Evolutionary conservation across 2,329 filamentous ascomycete species (phyloP), one percentile per base, ranked within the genome.

Genomic region (Sarocladium oryzae): DNA sequence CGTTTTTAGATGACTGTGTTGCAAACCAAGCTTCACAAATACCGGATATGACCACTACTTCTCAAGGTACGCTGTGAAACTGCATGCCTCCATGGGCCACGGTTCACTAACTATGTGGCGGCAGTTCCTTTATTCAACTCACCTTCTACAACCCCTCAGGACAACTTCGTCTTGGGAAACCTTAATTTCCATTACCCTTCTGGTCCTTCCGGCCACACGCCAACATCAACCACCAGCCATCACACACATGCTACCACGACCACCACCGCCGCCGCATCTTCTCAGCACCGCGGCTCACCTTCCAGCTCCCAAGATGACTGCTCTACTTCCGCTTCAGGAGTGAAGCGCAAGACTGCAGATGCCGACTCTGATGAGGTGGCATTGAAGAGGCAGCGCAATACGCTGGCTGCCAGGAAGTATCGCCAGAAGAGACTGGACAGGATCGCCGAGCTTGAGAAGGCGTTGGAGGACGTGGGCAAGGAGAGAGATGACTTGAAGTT

Each of bases 341-440:
- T 48, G 50, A 57, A 56, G 50, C 57, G 56, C 50, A 56, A 58
- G 40, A 37, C 46, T 35, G 50, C 50, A 28, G 51, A 52, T n/a
- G 52, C 54, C 2, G 56, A 61, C 2, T 53, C 55, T 3, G 46
- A 49, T n/a, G 6, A 64, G 11, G 52, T 57, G 15, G 55, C 55
- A 3, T 55, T 56, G 23, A 86, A 86, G 65, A 81, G 85, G 24
- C 78, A 80, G 55, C 77, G 80, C 55, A 88, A 88, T 65, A 88
- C 84, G 13, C 74, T 86, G 55, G 84, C 85, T n/a, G 85, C 85
- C 26, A 77, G 82, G 55, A 82, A 84, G 55, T 88, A 86, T 62
- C 80, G 85, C 23, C 84, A 88, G 63, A 85, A 85, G 63, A 79
- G 83, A 41, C 74, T 87, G 30, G 84, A 88, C 58, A 80, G 82